Evolutionary conservation across 805 yeast species (phyloP).

Genomic region (Komagataella populi): DNA sequence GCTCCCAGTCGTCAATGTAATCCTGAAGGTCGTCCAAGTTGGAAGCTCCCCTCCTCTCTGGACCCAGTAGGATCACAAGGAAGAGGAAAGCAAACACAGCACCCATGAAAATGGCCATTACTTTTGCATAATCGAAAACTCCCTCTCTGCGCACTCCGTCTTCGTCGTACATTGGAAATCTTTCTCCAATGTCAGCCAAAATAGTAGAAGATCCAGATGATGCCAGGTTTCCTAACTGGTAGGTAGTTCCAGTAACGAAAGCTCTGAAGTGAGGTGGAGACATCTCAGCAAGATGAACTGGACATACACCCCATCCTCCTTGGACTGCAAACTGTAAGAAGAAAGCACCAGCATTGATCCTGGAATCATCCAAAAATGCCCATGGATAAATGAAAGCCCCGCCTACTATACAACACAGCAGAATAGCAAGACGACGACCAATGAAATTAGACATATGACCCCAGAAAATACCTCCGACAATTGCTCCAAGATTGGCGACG

Average conservation of each 20-base stretch:
- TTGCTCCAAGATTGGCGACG: constrained; percentile 46
- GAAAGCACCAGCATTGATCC: constrained; percentile 45
- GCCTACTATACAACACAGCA: constrained; percentile 37
- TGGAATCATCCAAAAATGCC: constrained; percentile 30
- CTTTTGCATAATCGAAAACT: constrained; percentile 47
- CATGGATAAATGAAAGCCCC: constrained; percentile 48
- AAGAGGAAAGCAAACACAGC: constrained; percentile 44
- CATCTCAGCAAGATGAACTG: constrained; percentile 47
- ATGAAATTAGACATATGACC: constrained; percentile 41
- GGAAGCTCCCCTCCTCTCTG: constrained; percentile 23
- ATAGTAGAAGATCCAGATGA: constrained; percentile 62
- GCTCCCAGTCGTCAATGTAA: neutral
- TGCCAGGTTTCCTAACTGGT: constrained; percentile 56
- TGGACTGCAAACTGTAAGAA: constrained; percentile 52
- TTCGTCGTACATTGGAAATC: constrained; percentile 33
- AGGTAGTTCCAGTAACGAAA: constrained; percentile 48
- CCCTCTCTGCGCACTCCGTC: constrained; percentile 10
- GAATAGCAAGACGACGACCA: constrained; percentile 42
- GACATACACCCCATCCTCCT: constrained; percentile 61
- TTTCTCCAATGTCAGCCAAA: constrained; percentile 46
- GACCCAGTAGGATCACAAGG: constrained; percentile 37
- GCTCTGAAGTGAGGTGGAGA: constrained; percentile 52
- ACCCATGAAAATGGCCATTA: constrained; percentile 58
- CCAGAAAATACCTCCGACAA: constrained; percentile 38
- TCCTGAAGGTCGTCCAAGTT: neutral